Conservation (phyloP, 2,329 filamentous ascomycete genomes). For the Ophiobolus disseminans region DNA sequence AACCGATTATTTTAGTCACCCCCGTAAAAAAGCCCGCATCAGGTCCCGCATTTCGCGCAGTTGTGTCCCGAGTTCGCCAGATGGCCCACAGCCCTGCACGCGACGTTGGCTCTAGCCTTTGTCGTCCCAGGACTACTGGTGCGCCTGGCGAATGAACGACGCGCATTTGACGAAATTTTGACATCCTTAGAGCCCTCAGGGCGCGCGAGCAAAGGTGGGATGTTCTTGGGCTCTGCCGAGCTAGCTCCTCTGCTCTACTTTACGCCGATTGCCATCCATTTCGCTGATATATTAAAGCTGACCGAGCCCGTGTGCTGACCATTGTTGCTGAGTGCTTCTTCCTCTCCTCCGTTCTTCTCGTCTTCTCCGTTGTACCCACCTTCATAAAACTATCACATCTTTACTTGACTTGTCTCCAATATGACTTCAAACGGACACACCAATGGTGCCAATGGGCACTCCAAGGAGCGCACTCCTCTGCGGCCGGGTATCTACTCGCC, state of each 20-base stretch:
- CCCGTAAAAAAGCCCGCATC: conserved; percentile 41
- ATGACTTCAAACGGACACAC: conserved; percentile 39
- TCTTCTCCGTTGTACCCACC: not conserved
- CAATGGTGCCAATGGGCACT: conserved; percentile 46
- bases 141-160: conserved; percentile 36
- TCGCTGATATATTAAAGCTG: conserved; percentile 50
- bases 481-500: conserved; percentile 86
- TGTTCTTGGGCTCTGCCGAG: conserved; percentile 37
- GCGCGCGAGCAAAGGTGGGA: conserved; percentile 37
- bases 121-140: conserved; percentile 21
- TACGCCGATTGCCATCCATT: conserved; percentile 42
- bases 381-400: not conserved
- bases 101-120: conserved; percentile 28
- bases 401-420: conserved; percentile 13
- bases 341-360: conserved; percentile 16
- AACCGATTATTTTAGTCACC: conserved; percentile 46
- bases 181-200: conserved; percentile 31
- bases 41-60: conserved; percentile 44
- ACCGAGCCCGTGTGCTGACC: conserved; percentile 32
- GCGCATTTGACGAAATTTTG: conserved; percentile 27
- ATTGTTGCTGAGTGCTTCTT: conserved; percentile 21
- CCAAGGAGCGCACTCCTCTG: conserved; percentile 62
- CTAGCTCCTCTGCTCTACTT: conserved; percentile 39
- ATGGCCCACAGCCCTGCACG: conserved; percentile 34
- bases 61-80: conserved; percentile 37